These are phyloP conservation scores for Acanthamoeba castellanii DNA, from an alignment of 208 protist species.

Conservation along the genomic window DNA sequence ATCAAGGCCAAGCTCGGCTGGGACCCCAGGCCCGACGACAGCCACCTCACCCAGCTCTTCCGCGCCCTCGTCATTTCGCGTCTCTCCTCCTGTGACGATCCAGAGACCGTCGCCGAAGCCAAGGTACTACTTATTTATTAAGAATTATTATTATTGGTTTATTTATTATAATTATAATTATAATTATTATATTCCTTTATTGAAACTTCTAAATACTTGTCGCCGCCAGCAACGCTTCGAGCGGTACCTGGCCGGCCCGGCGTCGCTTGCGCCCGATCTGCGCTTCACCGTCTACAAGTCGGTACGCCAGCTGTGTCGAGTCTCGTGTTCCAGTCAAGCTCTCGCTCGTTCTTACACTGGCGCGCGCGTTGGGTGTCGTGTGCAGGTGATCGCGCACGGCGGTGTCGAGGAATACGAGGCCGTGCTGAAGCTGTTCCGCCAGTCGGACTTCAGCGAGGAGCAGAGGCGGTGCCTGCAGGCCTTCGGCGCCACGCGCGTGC, in stretches of 20 bases:
- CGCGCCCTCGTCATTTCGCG: slow-evolving; percentile 23
- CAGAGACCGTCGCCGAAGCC: neutral
- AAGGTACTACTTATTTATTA: neutral
- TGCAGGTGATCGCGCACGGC: neutral
- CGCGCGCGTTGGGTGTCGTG: too few species aligned
- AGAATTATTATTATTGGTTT: too few species aligned
- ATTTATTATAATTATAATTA: too few species aligned
- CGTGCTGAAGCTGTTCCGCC: slow-evolving; percentile 15
- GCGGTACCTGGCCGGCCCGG: neutral
- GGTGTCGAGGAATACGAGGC: neutral
- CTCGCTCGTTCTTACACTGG: neutral
- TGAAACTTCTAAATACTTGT: too few species aligned
- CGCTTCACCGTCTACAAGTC: slow-evolving; percentile 18
- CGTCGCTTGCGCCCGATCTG: slow-evolving; percentile 4
- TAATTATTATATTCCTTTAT: too few species aligned
- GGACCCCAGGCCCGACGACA: neutral
- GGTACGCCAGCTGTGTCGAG: neutral
- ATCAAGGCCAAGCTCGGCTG: slow-evolving; percentile 55
- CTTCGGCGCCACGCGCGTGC: slow-evolving; percentile 7
- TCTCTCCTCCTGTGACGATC: neutral
- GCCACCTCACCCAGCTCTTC: slow-evolving; percentile 52
- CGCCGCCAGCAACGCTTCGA: neutral
- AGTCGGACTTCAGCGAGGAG: slow-evolving; percentile 66
- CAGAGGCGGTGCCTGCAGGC: slow-evolving; percentile 58
- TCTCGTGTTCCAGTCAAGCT: neutral